Percentiles rank a stretch among this genome's conserved stretches.
These are phyloP conservation scores for Botrytis elliptica DNA, from an alignment of 2,329 filamentous ascomycete genomes.

Conservation along the genomic window DNA sequence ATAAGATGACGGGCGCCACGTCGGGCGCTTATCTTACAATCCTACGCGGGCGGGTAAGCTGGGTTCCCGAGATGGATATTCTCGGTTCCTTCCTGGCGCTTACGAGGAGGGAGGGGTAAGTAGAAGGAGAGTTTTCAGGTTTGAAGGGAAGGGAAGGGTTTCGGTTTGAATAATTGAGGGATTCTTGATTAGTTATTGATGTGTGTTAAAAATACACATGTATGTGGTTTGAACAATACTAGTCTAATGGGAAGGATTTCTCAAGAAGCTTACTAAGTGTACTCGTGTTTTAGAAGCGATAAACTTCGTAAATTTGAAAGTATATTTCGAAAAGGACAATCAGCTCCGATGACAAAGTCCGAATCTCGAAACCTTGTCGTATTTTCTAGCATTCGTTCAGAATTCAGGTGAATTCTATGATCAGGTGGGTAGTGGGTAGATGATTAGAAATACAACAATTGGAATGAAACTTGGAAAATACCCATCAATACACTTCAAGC, in stretches of 20 bases:
- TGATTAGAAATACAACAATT: not conserved
- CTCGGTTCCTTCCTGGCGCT: slow-evolving; percentile 2
- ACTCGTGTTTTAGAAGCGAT: not conserved
- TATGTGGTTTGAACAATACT: not conserved
- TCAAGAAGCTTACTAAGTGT: not conserved
- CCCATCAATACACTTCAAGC: not conserved
- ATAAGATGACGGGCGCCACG: not conserved
- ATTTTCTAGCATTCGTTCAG: not conserved
- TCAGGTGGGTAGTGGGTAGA: not conserved
- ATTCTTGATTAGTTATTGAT: not conserved
- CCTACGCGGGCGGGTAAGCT: not conserved
- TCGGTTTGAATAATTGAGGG: not conserved
- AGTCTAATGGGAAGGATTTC: not conserved
- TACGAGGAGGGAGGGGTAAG: not conserved
- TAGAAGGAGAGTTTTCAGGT: not conserved
- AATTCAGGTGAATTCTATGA: not conserved
- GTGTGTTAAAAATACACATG: not conserved
- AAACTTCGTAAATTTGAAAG: not conserved
- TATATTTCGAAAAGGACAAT: not conserved
- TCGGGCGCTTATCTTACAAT: not conserved
- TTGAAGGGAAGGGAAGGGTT: not conserved
- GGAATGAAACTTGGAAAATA: not conserved
- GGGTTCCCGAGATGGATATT: not conserved
- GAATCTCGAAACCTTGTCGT: not conserved
- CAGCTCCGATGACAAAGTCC: not conserved